Evolutionary conservation across 192 early-diverging fungal species (phyloP).

Genomic region (Mortierella hygrophila): DNA sequence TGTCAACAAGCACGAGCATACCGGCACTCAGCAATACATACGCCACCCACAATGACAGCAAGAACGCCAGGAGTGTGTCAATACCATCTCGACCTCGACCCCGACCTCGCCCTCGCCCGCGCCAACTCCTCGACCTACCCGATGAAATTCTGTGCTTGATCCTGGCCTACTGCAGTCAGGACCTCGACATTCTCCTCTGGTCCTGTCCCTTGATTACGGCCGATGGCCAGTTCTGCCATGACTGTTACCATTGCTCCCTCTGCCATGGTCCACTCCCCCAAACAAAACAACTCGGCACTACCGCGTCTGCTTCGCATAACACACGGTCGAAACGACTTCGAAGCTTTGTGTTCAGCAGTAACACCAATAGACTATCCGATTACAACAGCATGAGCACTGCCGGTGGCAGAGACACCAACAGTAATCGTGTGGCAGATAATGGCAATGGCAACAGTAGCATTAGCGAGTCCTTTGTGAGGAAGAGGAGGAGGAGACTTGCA

Average conservation of each 20-base stretch:
- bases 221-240: conserved; percentile 31
- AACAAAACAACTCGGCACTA: background rate
- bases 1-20: background rate
- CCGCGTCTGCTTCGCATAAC: background rate
- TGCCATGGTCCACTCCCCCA: background rate
- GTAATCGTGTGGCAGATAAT: background rate
- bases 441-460: conserved; percentile 1
- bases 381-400: background rate
- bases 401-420: background rate
- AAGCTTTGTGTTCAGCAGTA: background rate
- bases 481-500: conserved; percentile 20
- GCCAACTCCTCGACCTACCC: conserved; percentile 36
- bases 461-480: conserved; percentile 20
- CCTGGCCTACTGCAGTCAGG: conserved; percentile 25
- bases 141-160: conserved; percentile 36
- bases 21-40: background rate
- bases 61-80: background rate
- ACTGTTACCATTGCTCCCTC: conserved; percentile 30
- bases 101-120: conserved; percentile 3
- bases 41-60: background rate
- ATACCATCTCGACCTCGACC: background rate
- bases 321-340: background rate
- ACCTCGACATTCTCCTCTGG: conserved; percentile 35
- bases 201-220: conserved; percentile 25
- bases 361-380: background rate